Evolutionary conservation across 176 grass and related monocot genomes (phyloP).

Genomic region (Zoysia pacifica): DNA sequence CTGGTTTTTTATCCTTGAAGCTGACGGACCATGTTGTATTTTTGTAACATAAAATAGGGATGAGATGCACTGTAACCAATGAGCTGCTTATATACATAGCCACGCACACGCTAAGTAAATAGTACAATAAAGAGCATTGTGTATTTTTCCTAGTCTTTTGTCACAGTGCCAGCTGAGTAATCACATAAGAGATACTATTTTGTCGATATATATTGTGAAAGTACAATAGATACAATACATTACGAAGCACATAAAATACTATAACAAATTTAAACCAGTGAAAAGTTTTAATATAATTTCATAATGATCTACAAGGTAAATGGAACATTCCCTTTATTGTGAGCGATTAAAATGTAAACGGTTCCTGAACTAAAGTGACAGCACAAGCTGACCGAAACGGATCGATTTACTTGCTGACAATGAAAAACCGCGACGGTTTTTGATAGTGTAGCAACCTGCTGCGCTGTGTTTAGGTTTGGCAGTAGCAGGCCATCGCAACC

Average conservation of each 20-base stretch:
- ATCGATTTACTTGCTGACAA: too few species aligned
- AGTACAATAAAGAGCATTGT: background rate
- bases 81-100: background rate
- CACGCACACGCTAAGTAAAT: background rate
- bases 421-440: too few species aligned
- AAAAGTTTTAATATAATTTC: background rate
- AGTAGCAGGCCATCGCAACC: too few species aligned
- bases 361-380: background rate
- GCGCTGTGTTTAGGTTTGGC: too few species aligned
- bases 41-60: constrained; percentile 24
- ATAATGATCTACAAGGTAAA: background rate
- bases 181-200: background rate
- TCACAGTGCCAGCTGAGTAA: background rate
- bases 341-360: too few species aligned
- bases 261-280: background rate
- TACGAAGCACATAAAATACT: background rate
- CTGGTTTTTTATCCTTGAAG: constrained; percentile 38
- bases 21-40: background rate
- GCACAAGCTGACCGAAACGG: too few species aligned
- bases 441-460: too few species aligned
- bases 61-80: background rate
- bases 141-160: background rate
- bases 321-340: background rate
- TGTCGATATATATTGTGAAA: background rate
- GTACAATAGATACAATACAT: background rate